Base-by-base conservation (phyloP, 2,329 filamentous ascomycete species). In the Botryotinia globosa region DNA sequence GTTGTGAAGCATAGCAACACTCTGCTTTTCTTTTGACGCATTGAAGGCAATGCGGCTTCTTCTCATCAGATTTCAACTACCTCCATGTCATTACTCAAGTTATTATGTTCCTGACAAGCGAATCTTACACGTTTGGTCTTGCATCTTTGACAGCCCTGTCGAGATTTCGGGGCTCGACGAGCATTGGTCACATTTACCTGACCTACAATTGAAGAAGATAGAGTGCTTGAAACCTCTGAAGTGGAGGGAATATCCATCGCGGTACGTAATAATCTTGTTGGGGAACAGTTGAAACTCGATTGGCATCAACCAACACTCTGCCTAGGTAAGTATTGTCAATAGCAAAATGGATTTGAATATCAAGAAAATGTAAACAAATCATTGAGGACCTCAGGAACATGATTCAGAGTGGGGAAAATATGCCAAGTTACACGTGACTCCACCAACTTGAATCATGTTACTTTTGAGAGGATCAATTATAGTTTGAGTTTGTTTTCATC, bases 21-120 rank as follows among this genome's bases (percentile, higher is more conserved):
- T 72, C 67, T 39, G 77, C 68, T 32, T 76, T 74, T 63, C 78
- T 79, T 44, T 75, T 74, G 45, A 44, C 61, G 51, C 78, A 80
- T 62, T 80, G 77, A 54, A 74, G 56, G 69, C 78, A 80, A 69
- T 74, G 75, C 7, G 78, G 78, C 65, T 79, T 78, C n/a, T 61
- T 74, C 70, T 80, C 78, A 72, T 80, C 78, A 65, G 78, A 80
- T 73, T 80, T 80, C 51, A 80, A 73, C 78, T 79, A 67, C 18
- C 14, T 7, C 32, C n/a, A 45, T 29, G 66, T 76, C 51, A 76
- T 71, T 42, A 63, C 29, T 66, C 20, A n/a, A 54, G 44, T 29
- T 39, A 8, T 34, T 12, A 12, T 39, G 5, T 70, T 58, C 59
- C 54, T 39, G 48, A 61, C 45, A 66, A 39, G 65, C 39, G 37